These are phyloP conservation scores for Colletotrichum costaricense DNA, from an alignment of 2,329 filamentous ascomycete genomes.

Conservation along the genomic window DNA sequence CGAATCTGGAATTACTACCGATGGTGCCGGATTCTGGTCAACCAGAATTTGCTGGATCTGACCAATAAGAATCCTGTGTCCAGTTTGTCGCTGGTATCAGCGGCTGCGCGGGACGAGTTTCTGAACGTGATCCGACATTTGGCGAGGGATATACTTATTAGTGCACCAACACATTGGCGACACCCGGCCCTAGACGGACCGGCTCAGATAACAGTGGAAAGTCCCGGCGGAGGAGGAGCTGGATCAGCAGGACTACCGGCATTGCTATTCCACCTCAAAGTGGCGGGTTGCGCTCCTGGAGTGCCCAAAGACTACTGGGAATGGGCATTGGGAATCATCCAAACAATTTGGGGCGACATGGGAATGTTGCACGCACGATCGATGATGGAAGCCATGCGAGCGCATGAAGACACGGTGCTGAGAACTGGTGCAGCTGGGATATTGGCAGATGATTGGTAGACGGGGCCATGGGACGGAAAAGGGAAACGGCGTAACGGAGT, in stretches of 20 bases:
- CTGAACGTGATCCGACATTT: slow-evolving; percentile 50
- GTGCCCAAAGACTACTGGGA: slow-evolving; percentile 54
- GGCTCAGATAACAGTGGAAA: slow-evolving; percentile 48
- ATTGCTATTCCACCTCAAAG: slow-evolving; percentile 60
- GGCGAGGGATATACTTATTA: slow-evolving; percentile 57
- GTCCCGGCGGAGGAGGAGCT: slow-evolving; percentile 52
- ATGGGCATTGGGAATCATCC: slow-evolving; percentile 58
- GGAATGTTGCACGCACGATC: slow-evolving; percentile 62
- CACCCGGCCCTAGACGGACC: slow-evolving; percentile 57
- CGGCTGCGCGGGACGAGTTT: slow-evolving; percentile 44
- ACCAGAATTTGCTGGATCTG: slow-evolving; percentile 59
- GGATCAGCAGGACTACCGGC: slow-evolving; percentile 61
- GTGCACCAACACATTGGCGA: slow-evolving; percentile 62
- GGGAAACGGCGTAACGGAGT: background rate
- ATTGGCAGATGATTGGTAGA: slow-evolving; percentile 32
- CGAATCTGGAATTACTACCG: slow-evolving; percentile 70
- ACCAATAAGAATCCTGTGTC: slow-evolving; percentile 52
- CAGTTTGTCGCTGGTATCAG: slow-evolving; percentile 45
- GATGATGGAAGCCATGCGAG: slow-evolving; percentile 55
- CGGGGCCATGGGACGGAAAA: background rate
- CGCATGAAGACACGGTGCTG: slow-evolving; percentile 37
- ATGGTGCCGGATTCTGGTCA: slow-evolving; percentile 65
- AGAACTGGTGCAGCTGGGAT: slow-evolving; percentile 29
- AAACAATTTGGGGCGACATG: slow-evolving; percentile 62
- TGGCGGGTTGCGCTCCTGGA: slow-evolving; percentile 59